A percentile compares a stretch with the other conserved stretches of the same genome.
Conservation (phyloP, 768 basidiomycete genomes). For the Termitomyces sp. region DNA sequence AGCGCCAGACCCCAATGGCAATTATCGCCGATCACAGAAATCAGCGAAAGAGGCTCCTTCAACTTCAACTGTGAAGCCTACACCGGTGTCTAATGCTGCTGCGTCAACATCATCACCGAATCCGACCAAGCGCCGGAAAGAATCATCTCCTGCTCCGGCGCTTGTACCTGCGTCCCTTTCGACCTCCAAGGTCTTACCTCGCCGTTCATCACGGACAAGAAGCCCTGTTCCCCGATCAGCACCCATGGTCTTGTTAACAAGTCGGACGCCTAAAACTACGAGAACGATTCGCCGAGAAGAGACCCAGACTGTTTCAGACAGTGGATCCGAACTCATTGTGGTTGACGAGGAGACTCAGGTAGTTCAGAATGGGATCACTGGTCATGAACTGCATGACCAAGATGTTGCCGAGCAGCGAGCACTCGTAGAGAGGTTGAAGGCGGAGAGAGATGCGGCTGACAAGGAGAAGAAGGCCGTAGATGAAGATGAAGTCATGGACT, state of each 20-base stretch:
- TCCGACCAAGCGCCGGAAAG: conserved; percentile 64
- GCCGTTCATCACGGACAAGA: conserved; percentile 39
- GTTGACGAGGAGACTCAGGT: conserved; percentile 65
- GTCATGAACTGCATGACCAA: conserved; percentile 58
- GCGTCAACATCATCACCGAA: conserved; percentile 39
- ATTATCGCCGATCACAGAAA: conserved; percentile 68
- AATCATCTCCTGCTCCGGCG: conserved; percentile 50
- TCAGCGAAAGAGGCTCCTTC: conserved; percentile 14
- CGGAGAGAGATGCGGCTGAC: conserved; percentile 40
- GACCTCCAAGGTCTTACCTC: conserved; percentile 19
- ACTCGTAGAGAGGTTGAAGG: conserved; percentile 70
- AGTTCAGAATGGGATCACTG: conserved; percentile 50
- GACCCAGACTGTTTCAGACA: conserved; percentile 39
- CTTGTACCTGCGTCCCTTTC: conserved; percentile 39
- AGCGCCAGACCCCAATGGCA: conserved; percentile 69
- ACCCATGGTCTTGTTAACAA: conserved; percentile 28
- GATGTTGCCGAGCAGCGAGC: conserved; percentile 79
- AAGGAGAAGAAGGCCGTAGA: conserved; percentile 25
- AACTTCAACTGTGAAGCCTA: conserved; percentile 21
- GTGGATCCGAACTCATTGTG: conserved; percentile 58
- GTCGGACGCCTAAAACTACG: conserved; percentile 34
- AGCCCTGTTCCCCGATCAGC: conserved; percentile 37
- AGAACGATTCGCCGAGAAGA: conserved; percentile 31
- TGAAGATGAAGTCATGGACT: conserved; percentile 33
- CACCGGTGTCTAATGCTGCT: conserved; percentile 18